phyloP scores from a whole-genome alignment of 768 basidiomycete genomes.

The Kwoniella sp. region DNA sequence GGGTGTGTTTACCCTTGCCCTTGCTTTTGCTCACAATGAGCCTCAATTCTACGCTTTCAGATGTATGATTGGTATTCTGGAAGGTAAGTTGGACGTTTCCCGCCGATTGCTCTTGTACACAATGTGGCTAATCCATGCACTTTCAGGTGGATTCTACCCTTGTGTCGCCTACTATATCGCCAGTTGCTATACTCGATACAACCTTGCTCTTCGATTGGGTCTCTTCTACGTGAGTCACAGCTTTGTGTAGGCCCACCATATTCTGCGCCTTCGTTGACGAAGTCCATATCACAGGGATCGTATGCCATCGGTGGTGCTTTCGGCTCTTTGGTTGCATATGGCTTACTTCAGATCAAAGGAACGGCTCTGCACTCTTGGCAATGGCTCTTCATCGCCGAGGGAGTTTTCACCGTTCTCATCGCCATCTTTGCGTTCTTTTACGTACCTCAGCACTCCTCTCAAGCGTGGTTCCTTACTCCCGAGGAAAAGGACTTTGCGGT shows the following conservation, averaged over 20 bases:
- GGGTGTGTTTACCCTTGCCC: conserved; percentile 23
- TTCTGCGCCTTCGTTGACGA: too few relatives aligned
- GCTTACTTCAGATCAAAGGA: conserved; percentile 14
- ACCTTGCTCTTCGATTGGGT: conserved; percentile 15
- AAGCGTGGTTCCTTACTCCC: conserved; percentile 16
- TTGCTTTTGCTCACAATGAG: conserved; percentile 15
- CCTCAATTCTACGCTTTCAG: conserved; percentile 16
- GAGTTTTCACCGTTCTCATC: conserved; percentile 8
- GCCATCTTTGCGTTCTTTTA: conserved; percentile 19
- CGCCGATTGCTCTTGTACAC: too few relatives aligned
- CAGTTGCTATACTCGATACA: conserved; percentile 20
- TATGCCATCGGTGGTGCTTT: conserved; percentile 20
- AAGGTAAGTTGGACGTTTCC: not conserved
- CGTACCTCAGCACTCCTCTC: conserved; percentile 13
- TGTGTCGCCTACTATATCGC: conserved; percentile 2
- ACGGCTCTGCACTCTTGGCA: conserved; percentile 19
- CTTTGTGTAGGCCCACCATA: too few relatives aligned
- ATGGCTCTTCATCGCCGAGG: conserved; percentile 27
- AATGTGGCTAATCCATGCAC: not conserved
- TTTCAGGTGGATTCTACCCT: conserved; percentile 23
- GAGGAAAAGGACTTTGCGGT: conserved; percentile 12
- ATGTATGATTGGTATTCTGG: conserved; percentile 18
- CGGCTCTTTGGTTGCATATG: conserved; percentile 20
- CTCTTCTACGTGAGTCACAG: conserved; percentile 20
- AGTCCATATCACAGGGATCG: conserved; percentile 8